Percentiles rank a stretch among this genome's conserved stretches.
These are phyloP conservation scores for Colletotrichum horii DNA, from an alignment of 2,329 filamentous ascomycete genomes.

Conservation along the genomic window DNA sequence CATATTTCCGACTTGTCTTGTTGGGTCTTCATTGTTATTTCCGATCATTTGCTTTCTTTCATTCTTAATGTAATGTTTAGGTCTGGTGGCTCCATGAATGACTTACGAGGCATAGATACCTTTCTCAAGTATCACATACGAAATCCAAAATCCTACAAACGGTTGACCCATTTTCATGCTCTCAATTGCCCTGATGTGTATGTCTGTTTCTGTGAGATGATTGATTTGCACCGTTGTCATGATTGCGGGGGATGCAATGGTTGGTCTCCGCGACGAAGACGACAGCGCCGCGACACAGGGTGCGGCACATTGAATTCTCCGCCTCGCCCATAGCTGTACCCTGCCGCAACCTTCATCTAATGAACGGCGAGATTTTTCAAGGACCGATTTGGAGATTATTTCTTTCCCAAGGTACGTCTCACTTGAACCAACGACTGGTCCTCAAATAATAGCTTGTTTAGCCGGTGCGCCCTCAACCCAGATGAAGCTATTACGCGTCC, in stretches of 20 bases:
- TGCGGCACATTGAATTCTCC: not conserved
- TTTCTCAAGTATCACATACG: not conserved
- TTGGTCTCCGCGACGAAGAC: not conserved
- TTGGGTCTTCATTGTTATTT: not conserved
- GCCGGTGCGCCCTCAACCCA: not conserved
- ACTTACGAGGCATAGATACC: conserved; percentile 16
- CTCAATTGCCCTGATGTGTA: not conserved
- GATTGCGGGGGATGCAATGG: not conserved
- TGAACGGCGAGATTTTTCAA: not conserved
- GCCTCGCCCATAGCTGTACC: not conserved
- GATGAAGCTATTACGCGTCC: not conserved
- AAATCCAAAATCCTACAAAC: not conserved
- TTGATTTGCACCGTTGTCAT: not conserved
- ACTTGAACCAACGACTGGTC: not conserved
- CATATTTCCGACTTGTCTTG: not conserved
- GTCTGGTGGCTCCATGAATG: conserved; percentile 13
- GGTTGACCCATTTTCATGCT: not conserved
- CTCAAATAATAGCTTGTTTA: not conserved
- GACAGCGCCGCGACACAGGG: not conserved
- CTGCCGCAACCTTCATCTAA: not conserved
- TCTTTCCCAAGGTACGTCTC: not conserved
- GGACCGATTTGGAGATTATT: not conserved
- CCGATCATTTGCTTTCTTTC: not conserved
- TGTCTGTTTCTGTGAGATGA: not conserved
- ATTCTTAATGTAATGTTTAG: conserved; percentile 21